Percentiles rank a stretch among this genome's conserved stretches.
phyloP scores from a whole-genome alignment of 768 basidiomycete genomes.

The Nidularia pulvinata region DNA sequence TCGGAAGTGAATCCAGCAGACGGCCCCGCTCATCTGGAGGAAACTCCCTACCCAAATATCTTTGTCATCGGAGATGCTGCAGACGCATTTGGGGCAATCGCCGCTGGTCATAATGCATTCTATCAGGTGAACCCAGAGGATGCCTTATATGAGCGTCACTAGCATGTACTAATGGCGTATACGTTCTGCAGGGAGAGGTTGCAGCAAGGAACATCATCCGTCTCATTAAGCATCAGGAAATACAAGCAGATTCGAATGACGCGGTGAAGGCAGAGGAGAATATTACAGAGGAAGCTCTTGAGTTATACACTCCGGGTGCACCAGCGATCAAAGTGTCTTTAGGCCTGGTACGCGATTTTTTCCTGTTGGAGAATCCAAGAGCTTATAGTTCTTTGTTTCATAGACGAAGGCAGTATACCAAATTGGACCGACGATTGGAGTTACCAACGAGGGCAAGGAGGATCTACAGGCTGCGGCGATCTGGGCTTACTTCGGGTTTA shows the following conservation, averaged over 20 bases:
- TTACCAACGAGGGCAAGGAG: slow-evolving; percentile 37
- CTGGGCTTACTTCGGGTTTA: slow-evolving; percentile 46
- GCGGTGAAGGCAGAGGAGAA: not conserved
- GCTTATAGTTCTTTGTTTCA: not conserved
- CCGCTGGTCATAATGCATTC: slow-evolving; percentile 59
- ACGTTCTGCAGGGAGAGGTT: slow-evolving; percentile 31
- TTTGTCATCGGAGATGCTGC: slow-evolving; percentile 67
- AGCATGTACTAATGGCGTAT: not conserved
- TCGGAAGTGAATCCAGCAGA: slow-evolving; percentile 3
- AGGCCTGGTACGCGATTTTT: slow-evolving; percentile 41
- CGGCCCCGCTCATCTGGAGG: not conserved
- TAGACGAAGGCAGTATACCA: slow-evolving; percentile 47
- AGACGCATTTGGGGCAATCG: slow-evolving; percentile 63
- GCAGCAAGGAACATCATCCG: slow-evolving; percentile 55
- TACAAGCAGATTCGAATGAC: not conserved
- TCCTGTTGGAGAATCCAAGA: not conserved
- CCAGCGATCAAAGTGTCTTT: slow-evolving; percentile 66
- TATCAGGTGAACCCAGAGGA: slow-evolving; percentile 31
- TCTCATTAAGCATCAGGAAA: slow-evolving; percentile 29
- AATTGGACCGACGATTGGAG: slow-evolving; percentile 39
- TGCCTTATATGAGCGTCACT: not conserved
- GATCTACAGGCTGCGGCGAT: slow-evolving; percentile 47
- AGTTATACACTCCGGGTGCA: slow-evolving; percentile 40
- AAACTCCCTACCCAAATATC: slow-evolving; percentile 46
- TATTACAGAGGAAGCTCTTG: slow-evolving; percentile 25